Base-by-base conservation (phyloP, 257 asterid genomes). In the Cynanchum wilfordii region DNA sequence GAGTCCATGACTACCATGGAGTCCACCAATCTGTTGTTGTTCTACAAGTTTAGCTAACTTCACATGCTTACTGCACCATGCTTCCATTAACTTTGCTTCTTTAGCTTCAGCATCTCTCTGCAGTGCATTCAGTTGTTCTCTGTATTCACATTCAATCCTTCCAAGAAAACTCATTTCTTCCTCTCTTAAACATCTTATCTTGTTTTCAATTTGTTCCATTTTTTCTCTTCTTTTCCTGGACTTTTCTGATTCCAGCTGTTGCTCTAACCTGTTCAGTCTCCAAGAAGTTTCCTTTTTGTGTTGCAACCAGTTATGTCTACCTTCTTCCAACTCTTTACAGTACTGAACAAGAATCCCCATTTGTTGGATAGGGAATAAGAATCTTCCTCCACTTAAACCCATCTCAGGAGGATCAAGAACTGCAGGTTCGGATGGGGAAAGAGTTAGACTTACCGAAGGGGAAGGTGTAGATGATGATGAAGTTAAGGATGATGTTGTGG, bases 211-310 rank as follows among this genome's bases (percentile, higher is more conserved):
- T 75, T 88, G 88, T 78, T 87, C 95, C 84, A 56, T 81, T 38
- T 79, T 86, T 83, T 87, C 92, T 75, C 72, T 84, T 82, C 80
- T 74, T 79, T 87, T 88, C 81, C 96, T 80, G 45, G 79, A 79
- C 76, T 89, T 92, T 84, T 88, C 95, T 44, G 90, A 76, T 44
- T 82, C 93, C 79, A 90, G 78, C 82, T 89, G 90, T 82, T 87
- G 96, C 83, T 88, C 98, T 78, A 92, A 71, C 82, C 89, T 74
- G 78, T 57, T 90, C 84, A 88, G 84, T 82, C 95, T 82, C 98
- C 96, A 90, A 24, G 92, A 79, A 22, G 94, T 87, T 72, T 92
- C 96, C 82, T 88, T 88, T 75, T 80, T 87, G 68, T 90, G 94
- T 74, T 88, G 84, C 29, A 85, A 7, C 93, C 91, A 88, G 72